Evolutionary conservation across 139 green algal species (phyloP), one percentile per base, ranked within the genome.

Genomic region (Gonium pectorale): DNA sequence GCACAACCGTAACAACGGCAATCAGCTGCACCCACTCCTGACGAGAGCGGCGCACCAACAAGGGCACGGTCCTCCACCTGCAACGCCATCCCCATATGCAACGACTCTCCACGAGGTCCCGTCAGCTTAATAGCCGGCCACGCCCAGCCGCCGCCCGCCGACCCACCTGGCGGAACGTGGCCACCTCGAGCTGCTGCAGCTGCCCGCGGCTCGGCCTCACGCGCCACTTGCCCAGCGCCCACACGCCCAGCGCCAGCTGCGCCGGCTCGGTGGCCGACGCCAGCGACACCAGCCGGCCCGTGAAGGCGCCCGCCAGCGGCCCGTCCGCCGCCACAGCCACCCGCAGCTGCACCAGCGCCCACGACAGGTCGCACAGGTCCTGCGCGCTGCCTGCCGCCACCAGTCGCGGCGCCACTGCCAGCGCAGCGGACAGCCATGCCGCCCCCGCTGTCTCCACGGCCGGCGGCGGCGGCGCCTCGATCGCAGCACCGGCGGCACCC

Each of bases 231-330:
- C 86, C 86, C 46, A 90, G 73, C 67, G 86, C 80, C 86, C 86
- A 90, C 80, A 90, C 72, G 43, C 78, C 67, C 49, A 74, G 72
- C 6, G 86, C 75, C 41, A 90, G 64, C 67, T 90, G 86, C 24
- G 31, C 29, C 21, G 77, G 43, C 22, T 83, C 62, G 37, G 38
- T 44, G 29, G 9, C 37, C 27, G 43, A 43, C 27, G 15, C 21
- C 77, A 83, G 77, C 60, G 77, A 17, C 60, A 74, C 77, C 77
- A 83, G 77, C 17, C 77, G 40, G 24, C 7, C 24, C 5, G 60
- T 29, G 31, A 83, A 83, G 52, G 77, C 59, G 19, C 1, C 17
- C 31, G 33, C 62, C 60, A 83, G 33, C 29, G 17, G 27, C 9
- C 40, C 43, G 40, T 26, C 59, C 5, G 60, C 11, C 8, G 22